Base-by-base conservation (phyloP, 75 land plant genomes). In the Picea glauca region DNA sequence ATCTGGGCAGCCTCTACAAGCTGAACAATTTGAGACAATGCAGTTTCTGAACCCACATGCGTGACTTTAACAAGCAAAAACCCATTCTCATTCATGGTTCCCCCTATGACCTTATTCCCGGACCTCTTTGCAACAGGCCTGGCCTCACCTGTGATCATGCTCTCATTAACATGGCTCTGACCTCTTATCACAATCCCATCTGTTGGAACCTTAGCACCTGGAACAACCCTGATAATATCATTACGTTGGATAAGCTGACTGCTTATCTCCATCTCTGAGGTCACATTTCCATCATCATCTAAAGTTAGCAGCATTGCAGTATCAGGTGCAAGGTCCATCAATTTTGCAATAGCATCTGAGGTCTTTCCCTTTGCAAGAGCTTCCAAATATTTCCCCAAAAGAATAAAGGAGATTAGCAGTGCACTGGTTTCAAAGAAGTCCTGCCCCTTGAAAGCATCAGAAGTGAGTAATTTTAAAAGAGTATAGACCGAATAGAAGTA, bases 91-190 rank as follows among this genome's bases (percentile, higher is more conserved):
- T 96, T 96, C 85, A 96, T 81, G 1, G 99, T 94, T 26, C 99
- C 99, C 43, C 97, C 97, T 58, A 92, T 96, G 17, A 91, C 92
- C 80, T 87, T 90, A 78, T 91, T 92, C 38, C 93, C 92, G 23
- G 75, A 70, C 58, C 81, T 84, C 82, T 96, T 96, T 23, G 88
- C 84, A 31, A 96, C 88, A n/a, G 99, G 98, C 23, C 80, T 78
- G 11, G 97, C 77, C 70, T 96, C 99, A 56, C 99, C 99, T 43
- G 99, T 96, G 8, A 96, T 89, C 99, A 96, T 96, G 81, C 99
- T 96, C 82, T 96, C 99, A 79, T 96, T 96, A 0, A 96, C 92
- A 86, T 92, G 85, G 61, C 95, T 92, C 75, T 93, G 93, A 4
- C 99, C 99, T 86, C 87, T 84, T 23, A 85, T 78, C 4, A 96